Evolutionary conservation across 345 rosid genomes (phyloP).

Genomic region (Limnanthes douglasii): DNA sequence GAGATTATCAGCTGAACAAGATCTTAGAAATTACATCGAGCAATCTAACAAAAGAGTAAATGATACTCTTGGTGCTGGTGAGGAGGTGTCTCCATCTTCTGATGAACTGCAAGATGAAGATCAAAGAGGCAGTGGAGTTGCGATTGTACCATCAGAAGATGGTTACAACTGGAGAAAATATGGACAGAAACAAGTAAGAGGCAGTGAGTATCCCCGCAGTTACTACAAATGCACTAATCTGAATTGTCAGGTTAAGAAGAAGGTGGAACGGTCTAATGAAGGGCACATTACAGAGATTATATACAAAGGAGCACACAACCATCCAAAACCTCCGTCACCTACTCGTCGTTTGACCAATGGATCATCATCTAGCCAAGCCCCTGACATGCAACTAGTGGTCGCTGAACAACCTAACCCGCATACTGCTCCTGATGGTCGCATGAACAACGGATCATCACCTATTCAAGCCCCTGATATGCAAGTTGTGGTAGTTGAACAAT

Average conservation of each 20-base stretch:
- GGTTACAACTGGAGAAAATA: slow-evolving; percentile 97
- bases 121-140: slow-evolving; percentile 35
- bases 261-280: slow-evolving; percentile 87
- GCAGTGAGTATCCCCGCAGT: slow-evolving; percentile 93
- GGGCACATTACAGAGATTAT: slow-evolving; percentile 96
- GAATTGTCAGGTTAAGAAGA: slow-evolving; percentile 82
- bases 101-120: slow-evolving; percentile 58
- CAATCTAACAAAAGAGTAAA: slow-evolving; percentile 19
- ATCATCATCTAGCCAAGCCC: slow-evolving; percentile 20
- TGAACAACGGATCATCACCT: slow-evolving; percentile 17
- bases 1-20: slow-evolving; percentile 22
- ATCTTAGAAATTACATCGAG: slow-evolving; percentile 14
- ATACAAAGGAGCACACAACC: slow-evolving; percentile 88
- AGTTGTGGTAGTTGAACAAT: slow-evolving; percentile 20
- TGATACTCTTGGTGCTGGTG: slow-evolving; percentile 21
- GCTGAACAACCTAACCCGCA: slow-evolving; percentile 37
- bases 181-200: slow-evolving; percentile 93
- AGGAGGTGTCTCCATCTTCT: slow-evolving; percentile 39
- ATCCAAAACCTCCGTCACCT: slow-evolving; percentile 54
- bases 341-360: slow-evolving; percentile 51
- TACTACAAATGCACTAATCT: slow-evolving; percentile 93
- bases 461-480: slow-evolving; percentile 7
- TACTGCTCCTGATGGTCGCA: slow-evolving; percentile 23
- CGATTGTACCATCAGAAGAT: slow-evolving; percentile 68
- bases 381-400: slow-evolving; percentile 37